Evolutionary conservation across 768 basidiomycete genomes (phyloP).

Genomic region (Cyathus striatus): DNA sequence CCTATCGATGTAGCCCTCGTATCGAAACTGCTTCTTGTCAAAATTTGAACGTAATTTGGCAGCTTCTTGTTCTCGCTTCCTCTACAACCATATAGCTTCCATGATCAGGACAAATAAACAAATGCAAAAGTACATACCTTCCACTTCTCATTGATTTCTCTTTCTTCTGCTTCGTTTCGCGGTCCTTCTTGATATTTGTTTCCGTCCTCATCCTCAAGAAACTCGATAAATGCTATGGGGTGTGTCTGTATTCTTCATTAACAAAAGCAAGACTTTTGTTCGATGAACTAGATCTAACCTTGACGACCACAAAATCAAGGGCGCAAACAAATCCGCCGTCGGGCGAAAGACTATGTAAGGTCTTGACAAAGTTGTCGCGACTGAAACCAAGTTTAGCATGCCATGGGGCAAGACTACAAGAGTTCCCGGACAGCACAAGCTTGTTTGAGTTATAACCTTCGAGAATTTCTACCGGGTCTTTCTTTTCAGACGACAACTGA

Average conservation of each 20-base stretch:
- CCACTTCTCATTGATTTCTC: slow-evolving; percentile 57
- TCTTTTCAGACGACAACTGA: slow-evolving; percentile 64
- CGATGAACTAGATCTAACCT: slow-evolving; percentile 30
- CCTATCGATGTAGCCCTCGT: slow-evolving; percentile 61
- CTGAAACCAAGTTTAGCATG: slow-evolving; percentile 83
- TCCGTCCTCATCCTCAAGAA: slow-evolving; percentile 43
- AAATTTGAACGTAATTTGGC: slow-evolving; percentile 52
- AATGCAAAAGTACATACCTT: slow-evolving; percentile 60
- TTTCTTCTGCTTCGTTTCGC: slow-evolving; percentile 67
- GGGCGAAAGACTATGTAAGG: slow-evolving; percentile 69
- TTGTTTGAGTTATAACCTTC: slow-evolving; percentile 69
- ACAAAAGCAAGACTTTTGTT: neutral
- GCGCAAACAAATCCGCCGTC: slow-evolving; percentile 79
- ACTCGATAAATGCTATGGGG: slow-evolving; percentile 80
- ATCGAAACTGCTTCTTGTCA: slow-evolving; percentile 47
- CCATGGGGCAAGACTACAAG: slow-evolving; percentile 84
- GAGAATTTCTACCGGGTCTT: slow-evolving; percentile 78
- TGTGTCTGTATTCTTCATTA: slow-evolving; percentile 38
- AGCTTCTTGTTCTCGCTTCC: slow-evolving; percentile 51
- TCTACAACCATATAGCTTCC: slow-evolving; percentile 28
- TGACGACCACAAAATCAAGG: slow-evolving; percentile 69
- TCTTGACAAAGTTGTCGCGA: slow-evolving; percentile 59
- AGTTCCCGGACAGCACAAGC: slow-evolving; percentile 76
- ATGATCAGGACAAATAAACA: no score
- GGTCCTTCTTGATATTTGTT: slow-evolving; percentile 53